Conservation (phyloP, 2,329 filamentous ascomycete species). For the Fusarium beomiforme region DNA sequence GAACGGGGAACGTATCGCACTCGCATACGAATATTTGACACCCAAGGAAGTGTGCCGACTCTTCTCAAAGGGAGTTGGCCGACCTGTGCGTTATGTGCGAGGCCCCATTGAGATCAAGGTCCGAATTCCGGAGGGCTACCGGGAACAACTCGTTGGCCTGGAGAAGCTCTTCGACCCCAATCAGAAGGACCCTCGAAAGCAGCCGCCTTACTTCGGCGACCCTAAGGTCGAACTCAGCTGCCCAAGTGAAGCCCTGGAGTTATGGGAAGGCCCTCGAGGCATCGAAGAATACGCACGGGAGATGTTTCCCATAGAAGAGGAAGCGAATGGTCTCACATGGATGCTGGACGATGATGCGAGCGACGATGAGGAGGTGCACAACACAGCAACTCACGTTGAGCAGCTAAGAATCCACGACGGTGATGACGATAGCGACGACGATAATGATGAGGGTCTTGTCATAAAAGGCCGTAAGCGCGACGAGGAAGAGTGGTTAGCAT, state of each 20-base stretch:
- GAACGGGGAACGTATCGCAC: constrained; percentile 80
- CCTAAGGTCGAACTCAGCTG: constrained; percentile 68
- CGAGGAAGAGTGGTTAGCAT: constrained; percentile 70
- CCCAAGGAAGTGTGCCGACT: constrained; percentile 83
- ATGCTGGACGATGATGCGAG: constrained; percentile 72
- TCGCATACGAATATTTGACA: constrained; percentile 90
- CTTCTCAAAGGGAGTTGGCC: constrained; percentile 81
- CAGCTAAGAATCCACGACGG: constrained; percentile 54
- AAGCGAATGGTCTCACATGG: constrained; percentile 93
- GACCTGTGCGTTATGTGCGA: constrained; percentile 80
- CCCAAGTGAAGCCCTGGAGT: constrained; percentile 77
- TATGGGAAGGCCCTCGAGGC: constrained; percentile 92
- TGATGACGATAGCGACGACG: constrained; percentile 58
- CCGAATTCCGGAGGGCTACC: constrained; percentile 86
- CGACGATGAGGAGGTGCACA: constrained; percentile 50
- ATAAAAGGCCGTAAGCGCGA: constrained; percentile 67
- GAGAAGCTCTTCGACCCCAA: constrained; percentile 67
- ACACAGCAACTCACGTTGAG: constrained; percentile 50
- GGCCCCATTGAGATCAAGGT: constrained; percentile 86
- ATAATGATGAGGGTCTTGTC: constrained; percentile 67
- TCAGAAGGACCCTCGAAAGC: constrained; percentile 62
- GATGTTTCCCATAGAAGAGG: constrained; percentile 93
- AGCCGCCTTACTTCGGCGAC: constrained; percentile 73
- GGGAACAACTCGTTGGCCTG: constrained; percentile 81
- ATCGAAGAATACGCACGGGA: constrained; percentile 95